These are phyloP conservation scores for Halophytophthora batemanensis DNA, from an alignment of 352 stramenopile species.

Conservation along the genomic window DNA sequence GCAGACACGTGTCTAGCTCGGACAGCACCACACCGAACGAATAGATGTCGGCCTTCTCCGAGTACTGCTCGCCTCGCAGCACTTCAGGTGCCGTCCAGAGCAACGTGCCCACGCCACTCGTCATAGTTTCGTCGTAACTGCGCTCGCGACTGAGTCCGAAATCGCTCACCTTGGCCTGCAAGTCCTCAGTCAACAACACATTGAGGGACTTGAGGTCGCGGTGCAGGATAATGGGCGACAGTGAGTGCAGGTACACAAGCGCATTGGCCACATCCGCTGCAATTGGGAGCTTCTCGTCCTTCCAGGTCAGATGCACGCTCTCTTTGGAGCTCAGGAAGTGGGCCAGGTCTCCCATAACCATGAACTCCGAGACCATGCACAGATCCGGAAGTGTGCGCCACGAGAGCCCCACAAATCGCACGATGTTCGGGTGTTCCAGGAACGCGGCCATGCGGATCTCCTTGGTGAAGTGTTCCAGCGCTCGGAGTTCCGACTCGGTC, in stretches of 20 bases:
- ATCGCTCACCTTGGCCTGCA: constrained; percentile 47
- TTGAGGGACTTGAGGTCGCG: constrained; percentile 50
- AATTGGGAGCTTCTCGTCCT: constrained; percentile 36
- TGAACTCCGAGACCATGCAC: constrained; percentile 47
- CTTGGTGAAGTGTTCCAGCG: constrained; percentile 34
- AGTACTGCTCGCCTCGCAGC: constrained; percentile 54
- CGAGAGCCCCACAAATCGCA: constrained; percentile 44
- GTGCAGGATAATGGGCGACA: constrained; percentile 40
- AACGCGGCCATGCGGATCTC: constrained; percentile 47
- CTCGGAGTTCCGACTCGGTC: constrained; percentile 26
- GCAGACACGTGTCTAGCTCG: constrained; percentile 62
- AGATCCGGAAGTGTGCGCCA: constrained; percentile 45
- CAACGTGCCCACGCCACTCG: constrained; percentile 34
- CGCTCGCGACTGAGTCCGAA: constrained; percentile 41
- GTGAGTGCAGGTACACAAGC: constrained; percentile 50
- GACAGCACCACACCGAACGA: constrained; percentile 65
- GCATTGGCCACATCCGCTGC: constrained; percentile 46
- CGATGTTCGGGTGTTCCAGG: constrained; percentile 51
- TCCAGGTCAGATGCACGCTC: constrained; percentile 33
- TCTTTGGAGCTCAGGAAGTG: constrained; percentile 31
- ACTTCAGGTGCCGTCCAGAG: constrained; percentile 51
- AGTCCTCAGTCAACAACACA: constrained; percentile 38
- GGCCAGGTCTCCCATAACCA: constrained; percentile 31
- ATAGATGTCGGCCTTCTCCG: constrained; percentile 65
- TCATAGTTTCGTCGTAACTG: constrained; percentile 40